Conservation (phyloP, 768 basidiomycete species). For the Leccinum rimulosum region DNA sequence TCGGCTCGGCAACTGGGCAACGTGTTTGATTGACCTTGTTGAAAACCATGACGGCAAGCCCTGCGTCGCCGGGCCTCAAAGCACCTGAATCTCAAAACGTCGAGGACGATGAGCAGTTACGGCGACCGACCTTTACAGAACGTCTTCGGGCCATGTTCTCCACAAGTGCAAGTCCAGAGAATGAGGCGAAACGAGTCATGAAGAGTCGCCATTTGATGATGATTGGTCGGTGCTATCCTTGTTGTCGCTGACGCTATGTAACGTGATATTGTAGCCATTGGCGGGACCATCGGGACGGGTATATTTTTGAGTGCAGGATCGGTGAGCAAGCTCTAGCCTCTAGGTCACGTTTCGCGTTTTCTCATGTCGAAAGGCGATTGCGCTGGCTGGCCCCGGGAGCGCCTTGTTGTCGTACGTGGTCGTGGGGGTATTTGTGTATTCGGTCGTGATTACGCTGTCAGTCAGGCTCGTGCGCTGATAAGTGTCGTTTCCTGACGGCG, state of each 20-base stretch:
- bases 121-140: background rate
- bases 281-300: slow-evolving; percentile 58
- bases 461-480: slow-evolving; percentile 10
- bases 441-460: slow-evolving; percentile 58
- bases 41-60: background rate
- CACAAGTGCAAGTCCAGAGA: slow-evolving; percentile 7
- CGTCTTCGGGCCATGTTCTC: slow-evolving; percentile 5
- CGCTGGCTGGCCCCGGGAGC: slow-evolving; percentile 58
- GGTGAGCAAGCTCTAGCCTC: slow-evolving; percentile 29
- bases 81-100: background rate
- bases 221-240: slow-evolving; percentile 31
- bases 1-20: background rate
- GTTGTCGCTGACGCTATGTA: background rate
- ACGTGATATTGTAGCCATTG: slow-evolving; percentile 39
- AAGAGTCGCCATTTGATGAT: slow-evolving; percentile 41
- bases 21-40: background rate
- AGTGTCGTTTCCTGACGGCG: background rate
- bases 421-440: slow-evolving; percentile 58
- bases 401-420: slow-evolving; percentile 59
- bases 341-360: background rate
- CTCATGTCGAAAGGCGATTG: slow-evolving; percentile 40
- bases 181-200: slow-evolving; percentile 40
- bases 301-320: slow-evolving; percentile 61
- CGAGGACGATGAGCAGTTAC: background rate
- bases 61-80: background rate